Conservation (phyloP, 139 green algal species). For the Pseudopediastrum boryanum region DNA sequence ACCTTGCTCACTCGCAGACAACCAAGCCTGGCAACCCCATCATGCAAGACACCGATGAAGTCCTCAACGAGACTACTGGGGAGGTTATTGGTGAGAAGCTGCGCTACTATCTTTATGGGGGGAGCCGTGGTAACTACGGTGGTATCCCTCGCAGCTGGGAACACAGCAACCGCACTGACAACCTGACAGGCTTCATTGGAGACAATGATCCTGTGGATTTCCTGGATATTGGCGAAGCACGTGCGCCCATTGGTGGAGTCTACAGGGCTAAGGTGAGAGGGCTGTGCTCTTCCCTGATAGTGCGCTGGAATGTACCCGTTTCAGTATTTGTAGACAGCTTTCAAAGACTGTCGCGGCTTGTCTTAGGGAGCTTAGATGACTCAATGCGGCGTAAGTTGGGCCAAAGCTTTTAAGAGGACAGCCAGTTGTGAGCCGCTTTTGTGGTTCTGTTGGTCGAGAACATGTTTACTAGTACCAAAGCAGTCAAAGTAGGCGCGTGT, state of each 20-base stretch:
- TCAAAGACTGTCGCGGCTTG: no score
- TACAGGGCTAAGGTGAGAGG: slow-evolving; percentile 10
- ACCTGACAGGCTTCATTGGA: slow-evolving; percentile 3
- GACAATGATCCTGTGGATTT: slow-evolving; percentile 29
- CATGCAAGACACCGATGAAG: background rate
- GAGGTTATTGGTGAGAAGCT: background rate
- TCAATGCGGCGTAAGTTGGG: no score
- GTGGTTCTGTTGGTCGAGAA: no score
- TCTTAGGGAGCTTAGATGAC: no score
- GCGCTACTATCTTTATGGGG: slow-evolving; percentile 18
- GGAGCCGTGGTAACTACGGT: slow-evolving; percentile 4
- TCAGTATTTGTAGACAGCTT: no score
- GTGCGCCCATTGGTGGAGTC: slow-evolving; percentile 10
- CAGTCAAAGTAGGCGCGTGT: no score
- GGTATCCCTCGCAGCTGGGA: slow-evolving; percentile 9
- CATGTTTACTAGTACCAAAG: no score
- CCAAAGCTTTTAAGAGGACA: no score
- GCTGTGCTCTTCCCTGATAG: no score
- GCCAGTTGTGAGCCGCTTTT: no score
- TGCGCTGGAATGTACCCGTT: no score
- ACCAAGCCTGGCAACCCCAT: slow-evolving; percentile 13
- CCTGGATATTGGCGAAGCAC: slow-evolving; percentile 6
- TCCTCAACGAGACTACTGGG: background rate
- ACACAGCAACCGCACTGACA: slow-evolving; percentile 19
- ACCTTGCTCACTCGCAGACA: background rate